These are phyloP conservation scores for Trichoderma sp. DNA, from an alignment of 2,329 filamentous ascomycete genomes.

Conservation along the genomic window DNA sequence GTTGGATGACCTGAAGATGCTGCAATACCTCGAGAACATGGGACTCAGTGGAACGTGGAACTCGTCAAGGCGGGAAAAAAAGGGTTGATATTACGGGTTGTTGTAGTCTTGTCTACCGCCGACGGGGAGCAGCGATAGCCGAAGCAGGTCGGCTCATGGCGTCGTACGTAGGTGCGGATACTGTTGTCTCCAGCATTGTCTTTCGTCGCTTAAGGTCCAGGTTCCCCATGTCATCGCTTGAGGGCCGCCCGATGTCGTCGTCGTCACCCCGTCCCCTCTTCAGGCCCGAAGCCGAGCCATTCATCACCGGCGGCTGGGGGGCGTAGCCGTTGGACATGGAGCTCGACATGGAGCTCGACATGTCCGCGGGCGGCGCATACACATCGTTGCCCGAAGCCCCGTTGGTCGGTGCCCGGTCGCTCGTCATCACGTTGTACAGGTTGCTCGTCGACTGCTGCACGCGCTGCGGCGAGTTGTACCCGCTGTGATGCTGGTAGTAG, in stretches of 20 bases:
- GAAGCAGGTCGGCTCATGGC: constrained; percentile 52
- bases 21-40: constrained; percentile 26
- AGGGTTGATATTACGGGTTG: constrained; percentile 16
- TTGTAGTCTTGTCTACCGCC: constrained; percentile 39
- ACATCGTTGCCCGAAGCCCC: constrained; percentile 68
- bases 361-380: constrained; percentile 68
- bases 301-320: constrained; percentile 64
- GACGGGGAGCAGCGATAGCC: constrained; percentile 46
- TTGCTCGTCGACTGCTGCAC: constrained; percentile 71
- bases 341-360: constrained; percentile 54
- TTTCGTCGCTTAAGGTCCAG: constrained; percentile 77
- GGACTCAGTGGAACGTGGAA: constrained; percentile 27
- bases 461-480: constrained; percentile 80
- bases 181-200: constrained; percentile 66
- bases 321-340: constrained; percentile 65
- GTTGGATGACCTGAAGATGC: constrained; percentile 22
- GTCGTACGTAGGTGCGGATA: constrained; percentile 55
- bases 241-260: constrained; percentile 61
- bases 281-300: constrained; percentile 55
- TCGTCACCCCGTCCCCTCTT: constrained; percentile 61
- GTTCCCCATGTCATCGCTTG: constrained; percentile 55
- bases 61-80: constrained; percentile 23
- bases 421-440: constrained; percentile 87
- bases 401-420: constrained; percentile 64
- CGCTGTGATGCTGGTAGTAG: constrained; percentile 68